Evolutionary conservation across 169 alveolate genomes (phyloP), one percentile per base, ranked within the genome.

Genomic region (Plasmodium berghei): DNA sequence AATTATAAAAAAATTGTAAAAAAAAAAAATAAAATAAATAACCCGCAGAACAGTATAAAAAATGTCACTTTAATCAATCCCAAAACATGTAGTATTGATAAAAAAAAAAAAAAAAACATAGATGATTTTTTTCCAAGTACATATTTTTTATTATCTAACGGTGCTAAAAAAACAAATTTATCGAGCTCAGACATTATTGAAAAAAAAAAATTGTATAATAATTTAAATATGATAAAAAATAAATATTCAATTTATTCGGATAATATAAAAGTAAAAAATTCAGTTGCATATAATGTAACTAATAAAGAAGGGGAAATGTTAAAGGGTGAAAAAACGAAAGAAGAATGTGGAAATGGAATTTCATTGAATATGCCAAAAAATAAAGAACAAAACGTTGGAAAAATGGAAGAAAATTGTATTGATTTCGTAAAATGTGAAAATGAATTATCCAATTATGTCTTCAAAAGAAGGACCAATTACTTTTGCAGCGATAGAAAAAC

Each of bases 141-240:
- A 52, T 22, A 59, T 42, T 14, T 12, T 22, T 9, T 28, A 18
- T 22, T n/a, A 10, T 52, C 40, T 22, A 52, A 71, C 54, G 83
- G 12, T 42, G 83, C 24, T 54, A 69, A 71, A 71, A 48, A 71
- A 26, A 28, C 20, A 66, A 66, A 66, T 42, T 56, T 42, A 26
- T 9, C 52, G 67, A 28, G 42, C 83, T 52, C 83, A 49, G 18
- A 18, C 48, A 52, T 52, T 49, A 28, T 49, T 8, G 48, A 58
- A 58, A 10, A 58, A 58, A 58, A 58, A n/a, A 49, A 49, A 22
- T 26, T 24, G 6, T 49, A 42, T 67, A 49, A 22, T 10, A 71
- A 26, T 71, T 71, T 52, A 40, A 14, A 10, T 52, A 71, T 49
- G 40, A 52, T 71, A 66, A 6, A 18, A 58, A 40, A 56, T 49